Conservation (phyloP, 352 stramenopile genomes). For the Achlya hypogyna region DNA sequence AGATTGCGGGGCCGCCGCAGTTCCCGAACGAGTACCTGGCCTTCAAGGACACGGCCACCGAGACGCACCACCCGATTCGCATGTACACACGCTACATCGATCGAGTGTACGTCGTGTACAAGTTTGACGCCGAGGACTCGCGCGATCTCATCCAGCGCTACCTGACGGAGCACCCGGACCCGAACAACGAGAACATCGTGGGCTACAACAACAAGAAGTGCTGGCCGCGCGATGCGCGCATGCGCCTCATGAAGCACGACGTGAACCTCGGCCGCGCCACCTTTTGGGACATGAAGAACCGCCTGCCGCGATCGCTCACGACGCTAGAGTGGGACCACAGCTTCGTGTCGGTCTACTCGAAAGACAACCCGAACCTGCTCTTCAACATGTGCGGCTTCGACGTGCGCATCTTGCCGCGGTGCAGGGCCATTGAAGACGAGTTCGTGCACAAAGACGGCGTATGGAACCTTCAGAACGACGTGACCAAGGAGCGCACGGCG, state of each 20-base stretch:
- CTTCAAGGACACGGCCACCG: conserved; percentile 96
- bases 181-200: conserved; percentile 99
- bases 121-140: conserved; percentile 96
- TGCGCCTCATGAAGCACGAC: conserved; percentile 99
- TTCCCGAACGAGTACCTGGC: conserved; percentile 98
- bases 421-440: conserved; percentile 82
- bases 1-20: conserved; percentile 96
- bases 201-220: conserved; percentile 99
- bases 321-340: conserved; percentile 99
- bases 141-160: conserved; percentile 99
- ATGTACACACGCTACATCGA: conserved; percentile 99
- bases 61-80: conserved; percentile 97
- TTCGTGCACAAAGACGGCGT: conserved; percentile 98
- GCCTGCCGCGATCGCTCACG: conserved; percentile 95
- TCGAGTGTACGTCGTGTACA: conserved; percentile 99
- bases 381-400: conserved; percentile 99
- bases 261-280: conserved; percentile 98
- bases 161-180: conserved; percentile 99
- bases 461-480: conserved; percentile 99
- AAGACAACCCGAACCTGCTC: conserved; percentile 99
- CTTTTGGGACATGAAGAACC: conserved; percentile 99
- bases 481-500: conserved; percentile 98
- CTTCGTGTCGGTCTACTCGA: conserved; percentile 99
- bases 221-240: conserved; percentile 98
- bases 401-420: conserved; percentile 91